Conservation (phyloP, 768 basidiomycete genomes). For the Suillus alpinus region DNA sequence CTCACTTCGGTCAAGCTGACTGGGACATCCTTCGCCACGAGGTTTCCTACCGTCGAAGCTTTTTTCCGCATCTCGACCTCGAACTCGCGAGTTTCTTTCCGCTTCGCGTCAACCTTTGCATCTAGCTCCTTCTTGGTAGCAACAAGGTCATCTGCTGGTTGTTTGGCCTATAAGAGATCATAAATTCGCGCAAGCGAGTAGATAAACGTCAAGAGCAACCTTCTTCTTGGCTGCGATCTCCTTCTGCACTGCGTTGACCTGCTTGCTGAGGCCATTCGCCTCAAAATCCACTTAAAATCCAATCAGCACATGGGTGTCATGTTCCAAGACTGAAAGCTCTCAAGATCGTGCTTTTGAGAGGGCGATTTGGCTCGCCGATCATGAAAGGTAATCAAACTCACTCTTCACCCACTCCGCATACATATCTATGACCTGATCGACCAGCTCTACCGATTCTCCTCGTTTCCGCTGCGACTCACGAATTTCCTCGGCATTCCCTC, state of each 20-base stretch:
- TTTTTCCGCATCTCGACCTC: slow-evolving; percentile 77
- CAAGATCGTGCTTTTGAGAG: background rate
- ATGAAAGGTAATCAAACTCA: slow-evolving; percentile 40
- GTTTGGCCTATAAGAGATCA: slow-evolving; percentile 65
- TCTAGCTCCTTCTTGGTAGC: slow-evolving; percentile 84
- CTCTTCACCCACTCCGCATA: slow-evolving; percentile 94
- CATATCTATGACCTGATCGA: slow-evolving; percentile 91
- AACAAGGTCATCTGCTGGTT: slow-evolving; percentile 85
- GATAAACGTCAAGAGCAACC: slow-evolving; percentile 37
- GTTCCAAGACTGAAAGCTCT: background rate
- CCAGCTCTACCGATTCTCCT: slow-evolving; percentile 84
- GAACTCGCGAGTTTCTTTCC: slow-evolving; percentile 73
- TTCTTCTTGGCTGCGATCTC: slow-evolving; percentile 94
- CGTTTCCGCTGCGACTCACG: slow-evolving; percentile 91
- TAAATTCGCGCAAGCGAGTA: background rate
- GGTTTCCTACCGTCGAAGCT: slow-evolving; percentile 84
- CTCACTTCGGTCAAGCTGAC: slow-evolving; percentile 86
- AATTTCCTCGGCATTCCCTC: slow-evolving; percentile 89
- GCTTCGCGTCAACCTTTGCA: slow-evolving; percentile 70
- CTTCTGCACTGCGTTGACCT: slow-evolving; percentile 90
- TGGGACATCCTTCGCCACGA: slow-evolving; percentile 84
- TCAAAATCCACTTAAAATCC: slow-evolving; percentile 76
- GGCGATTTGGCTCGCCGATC: slow-evolving; percentile 5
- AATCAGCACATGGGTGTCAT: slow-evolving; percentile 1
- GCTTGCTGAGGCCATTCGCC: slow-evolving; percentile 69